Percentiles rank a stretch among this genome's conserved stretches.
Conservation (phyloP, 2,329 filamentous ascomycete genomes). For the Apiospora hydei region DNA sequence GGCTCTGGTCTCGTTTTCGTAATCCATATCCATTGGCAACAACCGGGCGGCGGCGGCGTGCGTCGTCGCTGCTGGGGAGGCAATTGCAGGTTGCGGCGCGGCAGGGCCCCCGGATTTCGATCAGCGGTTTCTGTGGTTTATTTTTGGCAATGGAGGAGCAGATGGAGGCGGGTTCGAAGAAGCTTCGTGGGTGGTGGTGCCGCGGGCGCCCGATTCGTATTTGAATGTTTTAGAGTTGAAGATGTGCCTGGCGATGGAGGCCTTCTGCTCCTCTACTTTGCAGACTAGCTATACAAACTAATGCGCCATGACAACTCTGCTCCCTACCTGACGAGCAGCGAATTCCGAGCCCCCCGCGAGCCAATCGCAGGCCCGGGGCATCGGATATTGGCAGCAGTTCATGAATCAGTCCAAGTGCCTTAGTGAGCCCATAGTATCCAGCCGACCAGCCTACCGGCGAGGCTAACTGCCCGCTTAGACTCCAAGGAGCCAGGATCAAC, state of each 20-base stretch:
- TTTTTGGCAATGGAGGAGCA: neutral
- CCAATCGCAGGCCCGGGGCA: neutral
- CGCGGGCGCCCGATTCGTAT: neutral
- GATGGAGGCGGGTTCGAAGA: neutral
- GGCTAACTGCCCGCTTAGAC: neutral
- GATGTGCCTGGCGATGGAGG: neutral
- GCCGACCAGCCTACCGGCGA: neutral
- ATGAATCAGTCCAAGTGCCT: neutral
- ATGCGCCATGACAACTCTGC: neutral
- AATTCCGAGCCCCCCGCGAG: neutral
- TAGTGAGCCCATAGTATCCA: neutral
- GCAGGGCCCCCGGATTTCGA: neutral
- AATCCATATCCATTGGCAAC: neutral
- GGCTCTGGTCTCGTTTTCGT: neutral
- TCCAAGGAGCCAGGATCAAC: neutral
- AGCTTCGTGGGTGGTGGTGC: neutral
- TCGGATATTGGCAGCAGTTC: neutral
- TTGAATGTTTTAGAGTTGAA: neutral
- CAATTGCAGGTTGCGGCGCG: neutral
- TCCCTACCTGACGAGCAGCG: neutral
- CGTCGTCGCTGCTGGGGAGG: neutral
- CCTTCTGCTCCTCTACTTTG: no score
- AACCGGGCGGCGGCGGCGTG: neutral
- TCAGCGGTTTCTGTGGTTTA: neutral
- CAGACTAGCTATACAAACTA: neutral